A percentile compares a stretch with the other conserved stretches of the same genome.
These are phyloP conservation scores for Trichoderma afroharzianum DNA, from an alignment of 2,329 filamentous ascomycete genomes.

Conservation along the genomic window DNA sequence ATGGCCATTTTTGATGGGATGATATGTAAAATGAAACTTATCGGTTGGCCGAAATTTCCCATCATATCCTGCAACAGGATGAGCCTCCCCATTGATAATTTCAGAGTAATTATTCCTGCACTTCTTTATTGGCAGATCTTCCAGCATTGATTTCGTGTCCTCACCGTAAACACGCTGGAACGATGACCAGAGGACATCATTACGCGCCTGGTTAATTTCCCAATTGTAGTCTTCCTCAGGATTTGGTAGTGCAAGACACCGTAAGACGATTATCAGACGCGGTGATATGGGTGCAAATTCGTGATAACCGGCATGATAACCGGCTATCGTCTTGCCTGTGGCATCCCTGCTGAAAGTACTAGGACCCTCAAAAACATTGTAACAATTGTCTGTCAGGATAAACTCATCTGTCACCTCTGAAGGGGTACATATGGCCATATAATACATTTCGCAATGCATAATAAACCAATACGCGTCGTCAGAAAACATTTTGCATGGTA, in stretches of 20 bases:
- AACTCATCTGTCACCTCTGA: not conserved
- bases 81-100: not conserved
- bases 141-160: not conserved
- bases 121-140: not conserved
- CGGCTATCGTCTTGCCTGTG: not conserved
- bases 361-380: not conserved
- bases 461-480: not conserved
- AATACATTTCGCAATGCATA: not conserved
- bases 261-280: not conserved
- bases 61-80: not conserved
- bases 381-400: not conserved
- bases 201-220: not conserved
- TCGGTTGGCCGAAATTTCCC: not conserved
- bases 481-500: not conserved
- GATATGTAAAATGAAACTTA: not conserved
- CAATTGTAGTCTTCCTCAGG: not conserved
- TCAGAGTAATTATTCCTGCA: not conserved
- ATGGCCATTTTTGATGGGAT: not conserved
- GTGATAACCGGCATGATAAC: not conserved
- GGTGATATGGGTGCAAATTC: not conserved
- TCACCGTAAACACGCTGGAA: not conserved
- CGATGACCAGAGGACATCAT: not conserved
- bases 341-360: not conserved
- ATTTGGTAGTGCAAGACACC: not conserved
- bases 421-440: slow-evolving; percentile 1